Evolutionary conservation across 148 eudicot genomes (phyloP).

Genomic region (Arctostaphylos glauca): DNA sequence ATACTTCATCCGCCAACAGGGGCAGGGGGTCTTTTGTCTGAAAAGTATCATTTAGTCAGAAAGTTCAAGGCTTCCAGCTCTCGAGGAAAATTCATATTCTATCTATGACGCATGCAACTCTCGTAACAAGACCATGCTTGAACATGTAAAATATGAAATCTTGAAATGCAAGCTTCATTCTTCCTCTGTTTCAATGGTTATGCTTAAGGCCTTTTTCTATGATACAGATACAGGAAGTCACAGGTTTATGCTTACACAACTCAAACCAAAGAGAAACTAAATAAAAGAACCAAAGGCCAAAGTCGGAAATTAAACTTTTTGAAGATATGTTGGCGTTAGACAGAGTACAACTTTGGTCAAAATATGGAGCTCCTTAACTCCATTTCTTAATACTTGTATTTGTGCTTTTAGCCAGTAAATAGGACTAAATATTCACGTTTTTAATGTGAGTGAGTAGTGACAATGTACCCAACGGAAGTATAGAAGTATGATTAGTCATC

Average conservation of each 20-base stretch:
- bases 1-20: constrained; percentile 40
- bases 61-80: background rate
- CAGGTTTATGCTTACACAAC: background rate
- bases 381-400: background rate
- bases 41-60: constrained; percentile 22
- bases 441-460: no score
- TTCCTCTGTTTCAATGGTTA: background rate
- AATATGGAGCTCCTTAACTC: background rate
- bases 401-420: no score
- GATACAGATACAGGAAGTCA: no score
- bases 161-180: background rate
- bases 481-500: no score
- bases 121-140: background rate
- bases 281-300: background rate
- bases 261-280: background rate
- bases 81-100: background rate
- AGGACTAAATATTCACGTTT: no score
- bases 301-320: background rate
- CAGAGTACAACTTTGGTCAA: background rate
- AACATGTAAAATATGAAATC: background rate
- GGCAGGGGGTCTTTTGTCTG: constrained; percentile 35
- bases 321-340: background rate
- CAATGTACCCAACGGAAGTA: no score
- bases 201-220: no score
- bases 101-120: background rate